phyloP scores from a whole-genome alignment of 2,329 filamentous ascomycete genomes.

The Colletotrichum orchidophilum region DNA sequence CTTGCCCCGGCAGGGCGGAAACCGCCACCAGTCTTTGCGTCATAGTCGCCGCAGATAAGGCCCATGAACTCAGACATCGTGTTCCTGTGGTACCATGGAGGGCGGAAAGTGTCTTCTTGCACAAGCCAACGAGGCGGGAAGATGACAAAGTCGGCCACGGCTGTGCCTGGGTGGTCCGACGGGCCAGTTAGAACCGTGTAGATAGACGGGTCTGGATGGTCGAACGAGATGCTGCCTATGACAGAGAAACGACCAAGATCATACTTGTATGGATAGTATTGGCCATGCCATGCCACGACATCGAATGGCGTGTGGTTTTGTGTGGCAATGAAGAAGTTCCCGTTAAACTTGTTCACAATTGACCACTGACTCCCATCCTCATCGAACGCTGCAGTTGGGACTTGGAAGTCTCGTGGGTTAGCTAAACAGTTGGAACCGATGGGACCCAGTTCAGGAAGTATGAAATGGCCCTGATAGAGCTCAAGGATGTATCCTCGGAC shows the following conservation, averaged over 20 bases:
- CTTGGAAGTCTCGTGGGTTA: slow-evolving; percentile 72
- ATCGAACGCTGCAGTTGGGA: slow-evolving; percentile 68
- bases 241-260: slow-evolving; percentile 71
- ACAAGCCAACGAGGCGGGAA: slow-evolving; percentile 70
- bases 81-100: slow-evolving; percentile 67
- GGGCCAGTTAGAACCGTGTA: slow-evolving; percentile 67
- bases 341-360: slow-evolving; percentile 66
- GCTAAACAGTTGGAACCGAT: slow-evolving; percentile 75
- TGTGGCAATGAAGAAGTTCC: slow-evolving; percentile 64
- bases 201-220: slow-evolving; percentile 73
- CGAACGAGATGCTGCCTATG: slow-evolving; percentile 69
- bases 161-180: slow-evolving; percentile 59
- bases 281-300: slow-evolving; percentile 75
- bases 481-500: slow-evolving; percentile 74
- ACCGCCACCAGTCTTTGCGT: slow-evolving; percentile 56
- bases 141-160: slow-evolving; percentile 67
- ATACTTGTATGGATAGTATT: slow-evolving; percentile 75
- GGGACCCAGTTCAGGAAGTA: slow-evolving; percentile 73
- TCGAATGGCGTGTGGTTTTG: slow-evolving; percentile 73
- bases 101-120: slow-evolving; percentile 64
- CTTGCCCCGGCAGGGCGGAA: slow-evolving; percentile 55
- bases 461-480: slow-evolving; percentile 70
- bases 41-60: slow-evolving; percentile 54
- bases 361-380: slow-evolving; percentile 55
- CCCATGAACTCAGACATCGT: slow-evolving; percentile 60